Percentiles rank a stretch among this genome's conserved stretches.
Conservation (phyloP, 345 rosid species). For the Atalantia buxifolia region DNA sequence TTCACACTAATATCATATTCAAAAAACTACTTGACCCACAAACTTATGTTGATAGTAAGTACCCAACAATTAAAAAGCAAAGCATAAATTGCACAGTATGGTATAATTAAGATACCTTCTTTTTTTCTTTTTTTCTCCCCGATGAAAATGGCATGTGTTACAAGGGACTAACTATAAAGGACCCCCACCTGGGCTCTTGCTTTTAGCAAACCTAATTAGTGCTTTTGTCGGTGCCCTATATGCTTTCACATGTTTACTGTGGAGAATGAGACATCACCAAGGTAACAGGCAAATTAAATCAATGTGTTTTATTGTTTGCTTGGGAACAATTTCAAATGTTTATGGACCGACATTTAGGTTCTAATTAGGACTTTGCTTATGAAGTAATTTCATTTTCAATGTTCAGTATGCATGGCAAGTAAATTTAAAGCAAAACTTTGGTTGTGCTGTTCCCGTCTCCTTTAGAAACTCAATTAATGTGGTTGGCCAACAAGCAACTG, state of each 20-base stretch:
- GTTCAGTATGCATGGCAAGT: not conserved
- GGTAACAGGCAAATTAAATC: not conserved
- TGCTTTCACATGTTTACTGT: not conserved
- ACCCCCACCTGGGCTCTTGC: not conserved
- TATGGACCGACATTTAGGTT: not conserved
- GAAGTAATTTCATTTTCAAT: not conserved
- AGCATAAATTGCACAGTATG: no score
- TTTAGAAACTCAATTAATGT: not conserved
- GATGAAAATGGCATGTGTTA: no score
- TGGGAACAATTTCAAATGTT: not conserved
- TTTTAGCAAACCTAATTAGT: not conserved
- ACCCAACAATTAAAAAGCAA: no score
- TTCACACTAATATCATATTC: no score
- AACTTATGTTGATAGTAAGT: no score
- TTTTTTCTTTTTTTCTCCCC: no score
- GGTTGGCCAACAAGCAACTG: not conserved
- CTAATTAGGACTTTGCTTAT: not conserved
- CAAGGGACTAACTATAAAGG: not conserved
- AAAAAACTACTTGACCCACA: no score
- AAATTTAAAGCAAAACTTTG: not conserved
- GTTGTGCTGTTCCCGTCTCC: not conserved
- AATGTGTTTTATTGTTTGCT: not conserved
- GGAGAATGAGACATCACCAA: not conserved
- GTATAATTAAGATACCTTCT: no score
- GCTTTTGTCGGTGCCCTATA: not conserved